Base-by-base conservation (phyloP, 2,329 filamentous ascomycete genomes). In the Aspergillus awamori region DNA sequence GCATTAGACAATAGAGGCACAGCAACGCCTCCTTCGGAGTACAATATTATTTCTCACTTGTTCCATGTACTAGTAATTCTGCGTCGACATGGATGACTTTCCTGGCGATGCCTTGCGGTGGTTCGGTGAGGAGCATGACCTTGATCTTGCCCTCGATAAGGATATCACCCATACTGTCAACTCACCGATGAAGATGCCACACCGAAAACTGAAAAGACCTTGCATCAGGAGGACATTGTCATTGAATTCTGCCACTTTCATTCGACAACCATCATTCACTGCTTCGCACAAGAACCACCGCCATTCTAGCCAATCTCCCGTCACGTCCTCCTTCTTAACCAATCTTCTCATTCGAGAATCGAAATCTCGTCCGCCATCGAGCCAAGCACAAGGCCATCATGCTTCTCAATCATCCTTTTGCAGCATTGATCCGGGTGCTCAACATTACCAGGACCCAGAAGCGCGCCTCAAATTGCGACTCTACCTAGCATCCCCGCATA, bases 381-480 rank as follows among this genome's bases (percentile, higher is more conserved):
- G 63, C 62, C 60, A 80, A 81, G 59, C 85, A 80, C 66, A 88
- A 84, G n/a, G 78, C 82, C 60, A 81, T 83, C 33, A 78, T 87
- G 57, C 86, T 81, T 39, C 79, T 84, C 60, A 81, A 28, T 79
- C 79, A 1, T 82, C 81, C 0, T 72, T 81, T 11, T 77, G 82
- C 1, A 83, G 82, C 20, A 86, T 91, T 60, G 92, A 96, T 69
- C 84, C 89, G 4, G 83, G 85, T 36, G 90, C 92, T 4, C 86
- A 91, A 39, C 90, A 97, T 77, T 97, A 97, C 71, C 91, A 92
- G 73, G 93, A 97, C 69, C 92, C 93, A 0, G 91, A 96, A 73
- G 92, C 93, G 41, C 87, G 94, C 36, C 83, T 92, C 69, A 97
- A 96, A 77, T 81, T 98, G 20, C 88, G 93, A 11, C 87, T 92